Conservation (phyloP, 495 filamentous ascomycete genomes). For the Aspergillus ellipticus region DNA sequence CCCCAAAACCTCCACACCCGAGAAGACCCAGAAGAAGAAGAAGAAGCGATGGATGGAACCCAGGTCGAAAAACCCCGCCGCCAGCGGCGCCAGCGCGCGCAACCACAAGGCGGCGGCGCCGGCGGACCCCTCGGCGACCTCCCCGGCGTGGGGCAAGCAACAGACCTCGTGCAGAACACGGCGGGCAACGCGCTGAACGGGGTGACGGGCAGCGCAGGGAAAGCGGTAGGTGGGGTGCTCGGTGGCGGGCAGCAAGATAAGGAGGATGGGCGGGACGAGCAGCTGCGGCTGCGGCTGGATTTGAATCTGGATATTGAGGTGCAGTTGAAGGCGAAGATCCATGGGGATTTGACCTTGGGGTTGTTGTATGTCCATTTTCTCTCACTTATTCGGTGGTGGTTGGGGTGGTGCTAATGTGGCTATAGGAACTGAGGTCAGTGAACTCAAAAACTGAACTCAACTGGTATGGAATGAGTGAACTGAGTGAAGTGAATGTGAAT, state of each 20-base stretch:
- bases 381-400: background rate
- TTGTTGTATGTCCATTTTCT: conserved; percentile 63
- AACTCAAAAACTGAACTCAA: no score
- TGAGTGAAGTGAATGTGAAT: no score
- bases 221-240: conserved; percentile 51
- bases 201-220: conserved; percentile 54
- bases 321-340: conserved; percentile 85
- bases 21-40: no score
- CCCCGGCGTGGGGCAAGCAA: conserved; percentile 54
- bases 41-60: conserved; percentile 38
- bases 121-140: conserved; percentile 50
- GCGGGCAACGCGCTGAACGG: conserved; percentile 58
- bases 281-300: conserved; percentile 73
- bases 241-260: conserved; percentile 35
- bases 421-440: no score
- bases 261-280: conserved; percentile 57
- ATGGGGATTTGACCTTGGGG: conserved; percentile 81
- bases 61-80: conserved; percentile 19
- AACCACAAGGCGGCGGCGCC: conserved; percentile 29
- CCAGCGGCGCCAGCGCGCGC: conserved; percentile 39
- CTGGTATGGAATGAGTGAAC: no score
- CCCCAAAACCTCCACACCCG: conserved; percentile 15
- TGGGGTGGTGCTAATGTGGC: background rate
- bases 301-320: conserved; percentile 87
- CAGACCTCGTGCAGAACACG: conserved; percentile 60